These are phyloP conservation scores for Naganishia kalamii DNA, from an alignment of 768 basidiomycete species.

Conservation along the genomic window DNA sequence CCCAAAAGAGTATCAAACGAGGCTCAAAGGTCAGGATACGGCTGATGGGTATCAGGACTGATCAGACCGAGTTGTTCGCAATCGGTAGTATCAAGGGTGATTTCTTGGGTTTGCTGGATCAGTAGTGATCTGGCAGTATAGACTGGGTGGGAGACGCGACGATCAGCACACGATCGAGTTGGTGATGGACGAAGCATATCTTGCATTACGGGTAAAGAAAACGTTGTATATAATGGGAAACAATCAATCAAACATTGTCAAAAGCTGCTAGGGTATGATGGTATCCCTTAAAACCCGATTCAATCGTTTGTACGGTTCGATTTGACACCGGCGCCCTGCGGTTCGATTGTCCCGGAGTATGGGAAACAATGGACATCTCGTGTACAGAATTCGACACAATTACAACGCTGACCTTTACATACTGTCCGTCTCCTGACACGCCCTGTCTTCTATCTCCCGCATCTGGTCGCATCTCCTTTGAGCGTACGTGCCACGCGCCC, in stretches of 20 bases:
- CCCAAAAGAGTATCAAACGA: constrained; percentile 73
- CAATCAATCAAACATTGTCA: background rate
- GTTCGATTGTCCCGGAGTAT: too few species aligned
- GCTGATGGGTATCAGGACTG: constrained; percentile 96
- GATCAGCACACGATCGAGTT: background rate
- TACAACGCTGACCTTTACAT: too few species aligned
- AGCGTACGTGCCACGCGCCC: too few species aligned
- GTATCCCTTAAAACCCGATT: too few species aligned
- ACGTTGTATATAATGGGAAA: constrained; percentile 15
- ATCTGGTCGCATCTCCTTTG: too few species aligned
- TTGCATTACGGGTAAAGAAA: background rate
- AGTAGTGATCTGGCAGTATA: constrained; percentile 4
- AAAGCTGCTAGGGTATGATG: background rate
- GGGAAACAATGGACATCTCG: too few species aligned
- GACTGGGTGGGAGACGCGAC: background rate
- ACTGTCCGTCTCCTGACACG: too few species aligned
- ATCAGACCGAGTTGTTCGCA: constrained; percentile 98
- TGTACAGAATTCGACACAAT: too few species aligned
- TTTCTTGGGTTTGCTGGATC: constrained; percentile 83
- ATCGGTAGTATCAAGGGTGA: constrained; percentile 99
- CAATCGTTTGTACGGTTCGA: too few species aligned
- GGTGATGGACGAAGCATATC: background rate
- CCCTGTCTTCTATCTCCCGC: too few species aligned
- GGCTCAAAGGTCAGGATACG: constrained; percentile 86
- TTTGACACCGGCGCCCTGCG: too few species aligned